Conservation (phyloP, 176 grass and related monocot genomes). For the Cenchrus purpureus region DNA sequence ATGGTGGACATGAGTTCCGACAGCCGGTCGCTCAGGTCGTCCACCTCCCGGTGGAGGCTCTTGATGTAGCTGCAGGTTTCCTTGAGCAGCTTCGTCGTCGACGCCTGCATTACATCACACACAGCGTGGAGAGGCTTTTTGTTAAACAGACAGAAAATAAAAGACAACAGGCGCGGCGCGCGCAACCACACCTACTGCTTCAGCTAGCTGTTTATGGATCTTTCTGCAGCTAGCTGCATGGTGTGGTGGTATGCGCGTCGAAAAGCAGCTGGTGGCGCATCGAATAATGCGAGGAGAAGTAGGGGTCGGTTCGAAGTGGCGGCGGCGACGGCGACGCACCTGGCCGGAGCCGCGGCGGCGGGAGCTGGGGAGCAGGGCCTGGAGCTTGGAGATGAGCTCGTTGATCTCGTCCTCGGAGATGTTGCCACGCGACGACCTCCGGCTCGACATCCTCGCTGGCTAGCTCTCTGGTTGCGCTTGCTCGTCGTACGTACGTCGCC, state of each 20-base stretch:
- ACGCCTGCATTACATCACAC: slow-evolving; percentile 54
- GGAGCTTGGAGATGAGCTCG: slow-evolving; percentile 93
- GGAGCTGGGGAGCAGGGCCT: slow-evolving; percentile 74
- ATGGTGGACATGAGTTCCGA: slow-evolving; percentile 79
- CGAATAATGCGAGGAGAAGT: not conserved
- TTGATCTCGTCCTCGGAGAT: slow-evolving; percentile 86
- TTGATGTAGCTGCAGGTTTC: slow-evolving; percentile 98
- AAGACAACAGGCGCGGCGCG: no score
- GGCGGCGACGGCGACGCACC: slow-evolving; percentile 30
- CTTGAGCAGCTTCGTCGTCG: slow-evolving; percentile 85
- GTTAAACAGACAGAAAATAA: no score
- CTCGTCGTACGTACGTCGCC: not conserved
- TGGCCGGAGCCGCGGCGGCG: slow-evolving; percentile 66
- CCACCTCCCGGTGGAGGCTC: slow-evolving; percentile 90
- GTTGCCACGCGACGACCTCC: slow-evolving; percentile 64
- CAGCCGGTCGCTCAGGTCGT: slow-evolving; percentile 91
- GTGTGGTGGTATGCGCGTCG: not conserved
- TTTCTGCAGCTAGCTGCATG: no score
- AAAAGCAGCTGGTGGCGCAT: not conserved
- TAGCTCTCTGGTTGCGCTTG: not conserved
- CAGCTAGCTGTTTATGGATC: no score
- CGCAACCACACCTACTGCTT: not conserved
- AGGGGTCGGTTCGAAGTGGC: not conserved
- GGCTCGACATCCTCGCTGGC: slow-evolving; percentile 60
- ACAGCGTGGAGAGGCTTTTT: not conserved